These are phyloP conservation scores for Peniophora sp. DNA, from an alignment of 1,284 basidiomycete genomes.

Conservation along the genomic window DNA sequence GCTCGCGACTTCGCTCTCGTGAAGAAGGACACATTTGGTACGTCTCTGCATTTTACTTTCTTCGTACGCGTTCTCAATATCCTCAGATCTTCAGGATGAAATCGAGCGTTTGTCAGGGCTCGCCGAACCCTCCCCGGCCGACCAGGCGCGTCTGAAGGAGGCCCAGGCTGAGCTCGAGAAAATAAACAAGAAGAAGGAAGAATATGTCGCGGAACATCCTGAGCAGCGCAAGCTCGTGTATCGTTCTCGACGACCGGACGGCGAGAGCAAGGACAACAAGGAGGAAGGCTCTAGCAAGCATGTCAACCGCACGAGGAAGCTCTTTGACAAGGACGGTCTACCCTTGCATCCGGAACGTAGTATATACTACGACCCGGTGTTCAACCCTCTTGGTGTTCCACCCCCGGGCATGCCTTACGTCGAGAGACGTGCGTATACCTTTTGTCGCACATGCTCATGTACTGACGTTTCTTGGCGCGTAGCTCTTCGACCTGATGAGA, in stretches of 20 bases:
- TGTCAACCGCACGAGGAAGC: slow-evolving; percentile 44
- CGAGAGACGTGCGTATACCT: slow-evolving; percentile 61
- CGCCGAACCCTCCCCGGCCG: slow-evolving; percentile 33
- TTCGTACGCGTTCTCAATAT: not conserved
- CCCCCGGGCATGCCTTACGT: slow-evolving; percentile 95
- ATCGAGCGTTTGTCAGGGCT: slow-evolving; percentile 53
- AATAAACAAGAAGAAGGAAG: slow-evolving; percentile 79
- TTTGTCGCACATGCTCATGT: not conserved
- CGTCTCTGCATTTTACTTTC: slow-evolving; percentile 13
- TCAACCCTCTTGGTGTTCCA: slow-evolving; percentile 93
- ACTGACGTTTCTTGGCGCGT: slow-evolving; percentile 7
- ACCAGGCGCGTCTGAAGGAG: slow-evolving; percentile 49
- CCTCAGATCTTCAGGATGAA: slow-evolving; percentile 61
- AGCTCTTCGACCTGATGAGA: slow-evolving; percentile 59
- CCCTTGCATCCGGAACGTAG: slow-evolving; percentile 83
- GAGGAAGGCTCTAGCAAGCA: slow-evolving; percentile 19
- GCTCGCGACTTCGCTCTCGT: slow-evolving; percentile 75
- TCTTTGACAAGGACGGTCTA: slow-evolving; percentile 77
- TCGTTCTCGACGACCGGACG: slow-evolving; percentile 33
- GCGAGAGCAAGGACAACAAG: slow-evolving; percentile 36
- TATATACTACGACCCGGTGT: slow-evolving; percentile 86
- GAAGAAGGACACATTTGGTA: slow-evolving; percentile 82
- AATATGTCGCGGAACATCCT: slow-evolving; percentile 86
- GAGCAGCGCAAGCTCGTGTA: slow-evolving; percentile 80
- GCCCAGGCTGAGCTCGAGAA: slow-evolving; percentile 74